Evolutionary conservation across 768 basidiomycete genomes (phyloP).

Genomic region (Amanita fuliginea): DNA sequence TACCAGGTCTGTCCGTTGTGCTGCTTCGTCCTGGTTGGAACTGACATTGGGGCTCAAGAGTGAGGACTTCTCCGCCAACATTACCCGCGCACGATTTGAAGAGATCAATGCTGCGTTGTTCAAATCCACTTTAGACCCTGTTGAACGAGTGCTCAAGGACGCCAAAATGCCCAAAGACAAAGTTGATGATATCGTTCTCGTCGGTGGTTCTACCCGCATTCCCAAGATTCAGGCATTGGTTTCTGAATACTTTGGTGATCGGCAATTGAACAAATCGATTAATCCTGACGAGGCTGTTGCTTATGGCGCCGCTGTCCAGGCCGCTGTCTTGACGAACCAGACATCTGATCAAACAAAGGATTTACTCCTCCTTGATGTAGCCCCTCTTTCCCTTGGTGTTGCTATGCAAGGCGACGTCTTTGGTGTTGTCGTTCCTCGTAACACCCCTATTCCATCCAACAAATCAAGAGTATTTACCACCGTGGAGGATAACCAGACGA

Average conservation of each 20-base stretch:
- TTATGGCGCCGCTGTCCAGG: slow-evolving; percentile 99
- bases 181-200: slow-evolving; percentile 98
- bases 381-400: slow-evolving; percentile 97
- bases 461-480: slow-evolving; percentile 99
- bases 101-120: slow-evolving; percentile 94
- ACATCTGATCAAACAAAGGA: slow-evolving; percentile 99
- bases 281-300: slow-evolving; percentile 99
- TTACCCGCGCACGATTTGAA: slow-evolving; percentile 99
- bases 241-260: slow-evolving; percentile 96
- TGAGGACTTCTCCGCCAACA: slow-evolving; percentile 96
- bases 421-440: slow-evolving; percentile 98
- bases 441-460: slow-evolving; percentile 99
- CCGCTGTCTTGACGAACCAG: slow-evolving; percentile 96
- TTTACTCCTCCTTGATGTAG: slow-evolving; percentile 95
- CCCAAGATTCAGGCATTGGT: slow-evolving; percentile 98
- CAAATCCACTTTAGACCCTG: slow-evolving; percentile 96
- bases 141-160: slow-evolving; percentile 98
- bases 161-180: slow-evolving; percentile 95
- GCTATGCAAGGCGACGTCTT: slow-evolving; percentile 99
- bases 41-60: slow-evolving; percentile 35
- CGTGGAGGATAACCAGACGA: slow-evolving; percentile 99
- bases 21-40: neutral
- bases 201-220: slow-evolving; percentile 99
- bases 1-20: slow-evolving; percentile 54
- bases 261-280: slow-evolving; percentile 99